Evolutionary conservation across 495 filamentous ascomycete genomes (phyloP).

Genomic region (Penicillium cataractarum): DNA sequence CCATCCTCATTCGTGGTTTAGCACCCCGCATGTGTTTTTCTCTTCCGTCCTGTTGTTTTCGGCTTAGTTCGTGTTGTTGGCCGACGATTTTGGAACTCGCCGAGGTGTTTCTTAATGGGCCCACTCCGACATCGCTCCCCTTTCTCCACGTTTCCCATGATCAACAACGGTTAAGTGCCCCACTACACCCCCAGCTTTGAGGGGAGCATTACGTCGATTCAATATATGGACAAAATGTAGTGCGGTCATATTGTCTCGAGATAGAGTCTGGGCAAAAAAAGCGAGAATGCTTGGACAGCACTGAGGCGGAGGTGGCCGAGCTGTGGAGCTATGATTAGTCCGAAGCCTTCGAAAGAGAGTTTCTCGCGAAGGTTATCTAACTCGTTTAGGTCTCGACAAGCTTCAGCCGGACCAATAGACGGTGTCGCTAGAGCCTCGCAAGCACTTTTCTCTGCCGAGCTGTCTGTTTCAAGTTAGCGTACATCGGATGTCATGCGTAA

Average conservation of each 20-base stretch:
- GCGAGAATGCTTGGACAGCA: background rate
- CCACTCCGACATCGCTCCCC: constrained; percentile 1
- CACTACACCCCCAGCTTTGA: too few relatives aligned
- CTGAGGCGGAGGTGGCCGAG: background rate
- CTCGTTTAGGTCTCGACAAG: background rate
- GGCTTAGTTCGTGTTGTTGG: background rate
- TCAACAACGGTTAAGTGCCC: background rate
- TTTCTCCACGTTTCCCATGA: background rate
- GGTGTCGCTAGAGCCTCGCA: background rate
- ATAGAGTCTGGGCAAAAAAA: background rate
- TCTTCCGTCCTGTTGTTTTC: background rate
- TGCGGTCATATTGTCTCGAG: background rate
- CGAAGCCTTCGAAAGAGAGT: background rate
- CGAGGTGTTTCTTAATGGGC: background rate
- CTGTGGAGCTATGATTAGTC: background rate
- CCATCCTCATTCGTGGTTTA: background rate
- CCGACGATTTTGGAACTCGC: background rate
- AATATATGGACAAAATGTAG: too few relatives aligned
- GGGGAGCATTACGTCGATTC: too few relatives aligned
- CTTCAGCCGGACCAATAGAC: background rate
- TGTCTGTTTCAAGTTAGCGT: constrained; percentile 14
- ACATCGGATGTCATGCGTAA: background rate
- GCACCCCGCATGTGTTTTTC: background rate
- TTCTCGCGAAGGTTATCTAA: background rate
- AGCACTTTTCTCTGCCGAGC: constrained; percentile 14